These are phyloP conservation scores for Penicillium herquei DNA, from an alignment of 495 filamentous ascomycete genomes.

Conservation along the genomic window DNA sequence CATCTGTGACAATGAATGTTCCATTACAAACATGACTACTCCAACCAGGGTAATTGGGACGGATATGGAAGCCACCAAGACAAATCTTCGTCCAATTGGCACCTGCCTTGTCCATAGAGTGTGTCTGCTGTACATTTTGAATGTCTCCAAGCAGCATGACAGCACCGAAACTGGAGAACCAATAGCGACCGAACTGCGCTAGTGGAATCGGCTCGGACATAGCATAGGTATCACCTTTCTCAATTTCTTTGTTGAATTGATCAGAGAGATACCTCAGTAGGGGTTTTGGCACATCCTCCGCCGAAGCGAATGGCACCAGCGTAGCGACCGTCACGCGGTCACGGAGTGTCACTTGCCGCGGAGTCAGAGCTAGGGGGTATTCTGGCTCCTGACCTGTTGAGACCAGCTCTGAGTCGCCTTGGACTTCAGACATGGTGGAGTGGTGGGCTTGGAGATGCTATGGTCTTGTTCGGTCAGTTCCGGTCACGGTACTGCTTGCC, in stretches of 20 bases:
- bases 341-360: slow-evolving; percentile 83
- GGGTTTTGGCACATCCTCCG: slow-evolving; percentile 68
- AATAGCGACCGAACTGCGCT: slow-evolving; percentile 79
- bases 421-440: slow-evolving; percentile 75
- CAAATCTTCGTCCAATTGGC: slow-evolving; percentile 83
- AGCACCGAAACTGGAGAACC: slow-evolving; percentile 93
- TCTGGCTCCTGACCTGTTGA: slow-evolving; percentile 47
- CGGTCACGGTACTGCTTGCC: slow-evolving; percentile 43
- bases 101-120: slow-evolving; percentile 50
- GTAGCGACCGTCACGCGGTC: slow-evolving; percentile 90
- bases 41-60: slow-evolving; percentile 95
- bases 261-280: slow-evolving; percentile 78
- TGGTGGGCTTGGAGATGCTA: not conserved
- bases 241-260: slow-evolving; percentile 91
- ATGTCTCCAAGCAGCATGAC: slow-evolving; percentile 90
- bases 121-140: slow-evolving; percentile 59
- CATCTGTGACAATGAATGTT: slow-evolving; percentile 90
- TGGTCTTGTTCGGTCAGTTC: slow-evolving; percentile 20
- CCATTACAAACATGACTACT: slow-evolving; percentile 97
- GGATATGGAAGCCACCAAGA: slow-evolving; percentile 93
- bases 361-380: slow-evolving; percentile 67
- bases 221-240: slow-evolving; percentile 94
- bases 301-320: slow-evolving; percentile 79
- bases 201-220: slow-evolving; percentile 78
- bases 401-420: slow-evolving; percentile 67